phyloP scores from a whole-genome alignment of 495 filamentous ascomycete genomes.

The Pseudoneurospora amorphoporcata region DNA sequence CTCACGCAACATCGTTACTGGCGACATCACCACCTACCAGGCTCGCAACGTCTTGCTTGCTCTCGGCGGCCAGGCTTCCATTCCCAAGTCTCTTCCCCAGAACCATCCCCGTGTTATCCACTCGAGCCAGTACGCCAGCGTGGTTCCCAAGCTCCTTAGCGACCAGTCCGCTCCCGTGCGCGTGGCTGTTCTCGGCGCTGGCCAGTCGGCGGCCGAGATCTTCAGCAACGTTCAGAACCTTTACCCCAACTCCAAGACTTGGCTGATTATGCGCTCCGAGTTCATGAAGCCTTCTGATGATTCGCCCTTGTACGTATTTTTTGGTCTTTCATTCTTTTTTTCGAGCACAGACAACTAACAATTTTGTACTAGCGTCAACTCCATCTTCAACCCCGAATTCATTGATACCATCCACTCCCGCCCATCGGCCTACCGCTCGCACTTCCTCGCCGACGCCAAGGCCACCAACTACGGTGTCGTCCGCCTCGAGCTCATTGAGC shows the following conservation, averaged over 20 bases:
- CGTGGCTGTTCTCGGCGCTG: constrained; percentile 76
- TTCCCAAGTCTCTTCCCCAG: constrained; percentile 56
- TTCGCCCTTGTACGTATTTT: constrained; percentile 70
- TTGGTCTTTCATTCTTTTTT: neutral
- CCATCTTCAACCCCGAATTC: constrained; percentile 82
- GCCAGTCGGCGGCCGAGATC: constrained; percentile 91
- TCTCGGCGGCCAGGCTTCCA: constrained; percentile 66
- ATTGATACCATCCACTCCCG: constrained; percentile 65
- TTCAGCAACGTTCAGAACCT: constrained; percentile 78
- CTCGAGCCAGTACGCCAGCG: constrained; percentile 74
- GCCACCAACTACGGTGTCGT: constrained; percentile 94
- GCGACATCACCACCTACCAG: constrained; percentile 23
- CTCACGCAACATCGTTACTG: constrained; percentile 27
- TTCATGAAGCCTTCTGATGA: constrained; percentile 88
- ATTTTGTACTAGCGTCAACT: constrained; percentile 63
- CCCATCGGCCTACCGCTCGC: constrained; percentile 47
- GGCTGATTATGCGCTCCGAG: constrained; percentile 64
- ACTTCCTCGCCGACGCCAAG: constrained; percentile 53
- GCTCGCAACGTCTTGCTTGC: constrained; percentile 82
- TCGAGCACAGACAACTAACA: constrained; percentile 4
- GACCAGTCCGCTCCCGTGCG: constrained; percentile 49
- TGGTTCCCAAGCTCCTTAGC: constrained; percentile 47
- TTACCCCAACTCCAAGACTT: constrained; percentile 71
- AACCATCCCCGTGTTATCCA: constrained; percentile 64
- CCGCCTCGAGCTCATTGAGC: constrained; percentile 73